Base-by-base conservation (phyloP, 2,329 filamentous ascomycete genomes). In the Alternaria brassicae region DNA sequence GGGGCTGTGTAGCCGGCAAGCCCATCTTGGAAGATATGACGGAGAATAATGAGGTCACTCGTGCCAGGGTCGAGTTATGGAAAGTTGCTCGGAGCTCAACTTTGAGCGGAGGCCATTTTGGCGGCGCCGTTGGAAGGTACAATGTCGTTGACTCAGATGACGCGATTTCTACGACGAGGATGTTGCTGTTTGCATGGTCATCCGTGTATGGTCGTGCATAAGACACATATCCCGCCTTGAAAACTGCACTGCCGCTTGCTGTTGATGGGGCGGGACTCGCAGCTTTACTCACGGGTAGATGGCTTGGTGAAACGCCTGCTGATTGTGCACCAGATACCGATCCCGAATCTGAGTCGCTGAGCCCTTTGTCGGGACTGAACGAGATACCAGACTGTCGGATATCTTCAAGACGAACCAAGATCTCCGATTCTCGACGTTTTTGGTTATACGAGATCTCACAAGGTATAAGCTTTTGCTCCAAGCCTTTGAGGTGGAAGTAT, bases 181-280 rank as follows among this genome's bases (percentile, higher is more conserved):
- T 64, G 45, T 72, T 69, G 73, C 93, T 91, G 59, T 87, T 83
- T 0, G 89, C 79, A 21, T 83, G 83, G 53, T 91, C 88, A 75
- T 97, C 93, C n/a, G 92, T 88, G 70, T 89, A 96, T 0, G 94
- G 94, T 6, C 94, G 88, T 13, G 91, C 87, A 70, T 98, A 98
- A 63, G 87, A 87, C 27, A 96, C 87, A 82, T 86, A 91, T 4
- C 85, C 84, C 9, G 76, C 51, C 42, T 57, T 62, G 3, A 53
- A 47, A 12, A 64, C 63, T 10, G 60, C 64, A 42, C 17, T 67
- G 39, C 44, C 57, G 30, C 52, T 58, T 41, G 58, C 44, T 10
- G 54, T 62, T 23, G 64, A 65, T 25, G 66, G 62, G 1, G 68
- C 58, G 21, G 73, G 69, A 52, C 66, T 74, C 2, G 60, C 52